Evolutionary conservation across 2,329 filamentous ascomycete species (phyloP).

Genomic region (Leptodontidium sp.): DNA sequence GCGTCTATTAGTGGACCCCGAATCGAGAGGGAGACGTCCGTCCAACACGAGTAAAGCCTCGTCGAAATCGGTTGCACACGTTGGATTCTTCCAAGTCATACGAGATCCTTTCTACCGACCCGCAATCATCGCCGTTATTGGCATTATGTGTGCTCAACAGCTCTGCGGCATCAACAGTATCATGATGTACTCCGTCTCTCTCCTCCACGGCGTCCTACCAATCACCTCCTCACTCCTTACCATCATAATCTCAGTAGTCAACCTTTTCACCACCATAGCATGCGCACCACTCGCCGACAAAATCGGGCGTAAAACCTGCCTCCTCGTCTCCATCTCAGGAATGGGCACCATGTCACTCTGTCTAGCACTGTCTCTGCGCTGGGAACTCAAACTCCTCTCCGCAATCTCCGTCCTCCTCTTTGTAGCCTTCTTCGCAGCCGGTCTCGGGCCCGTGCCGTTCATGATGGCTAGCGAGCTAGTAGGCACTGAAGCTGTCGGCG

Average conservation of each 20-base stretch:
- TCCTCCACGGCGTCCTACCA: slow-evolving; percentile 82
- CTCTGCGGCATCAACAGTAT: slow-evolving; percentile 95
- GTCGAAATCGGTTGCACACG: slow-evolving; percentile 45
- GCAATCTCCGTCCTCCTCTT: slow-evolving; percentile 85
- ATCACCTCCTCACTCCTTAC: slow-evolving; percentile 85
- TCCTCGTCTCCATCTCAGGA: slow-evolving; percentile 82
- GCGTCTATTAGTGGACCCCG: slow-evolving; percentile 38
- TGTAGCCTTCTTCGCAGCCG: slow-evolving; percentile 88
- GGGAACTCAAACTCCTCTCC: slow-evolving; percentile 76
- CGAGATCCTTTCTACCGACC: slow-evolving; percentile 72
- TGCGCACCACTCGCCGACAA: slow-evolving; percentile 88
- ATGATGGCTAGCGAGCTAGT: slow-evolving; percentile 93
- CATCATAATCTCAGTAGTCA: slow-evolving; percentile 85
- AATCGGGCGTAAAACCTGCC: slow-evolving; percentile 85
- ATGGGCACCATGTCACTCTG: slow-evolving; percentile 82
- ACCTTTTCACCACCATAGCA: slow-evolving; percentile 81
- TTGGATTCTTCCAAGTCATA: slow-evolving; percentile 72
- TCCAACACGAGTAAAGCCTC: slow-evolving; percentile 40
- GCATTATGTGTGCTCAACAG: slow-evolving; percentile 93
- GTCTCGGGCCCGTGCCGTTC: slow-evolving; percentile 92
- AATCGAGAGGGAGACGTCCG: slow-evolving; percentile 33
- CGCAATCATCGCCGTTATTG: slow-evolving; percentile 83
- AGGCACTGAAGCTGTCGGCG: slow-evolving; percentile 87
- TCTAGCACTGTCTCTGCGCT: slow-evolving; percentile 82
- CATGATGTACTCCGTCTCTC: slow-evolving; percentile 96